Conservation (phyloP, 1,284 basidiomycete genomes). For the Sporisorium exsertum region DNA sequence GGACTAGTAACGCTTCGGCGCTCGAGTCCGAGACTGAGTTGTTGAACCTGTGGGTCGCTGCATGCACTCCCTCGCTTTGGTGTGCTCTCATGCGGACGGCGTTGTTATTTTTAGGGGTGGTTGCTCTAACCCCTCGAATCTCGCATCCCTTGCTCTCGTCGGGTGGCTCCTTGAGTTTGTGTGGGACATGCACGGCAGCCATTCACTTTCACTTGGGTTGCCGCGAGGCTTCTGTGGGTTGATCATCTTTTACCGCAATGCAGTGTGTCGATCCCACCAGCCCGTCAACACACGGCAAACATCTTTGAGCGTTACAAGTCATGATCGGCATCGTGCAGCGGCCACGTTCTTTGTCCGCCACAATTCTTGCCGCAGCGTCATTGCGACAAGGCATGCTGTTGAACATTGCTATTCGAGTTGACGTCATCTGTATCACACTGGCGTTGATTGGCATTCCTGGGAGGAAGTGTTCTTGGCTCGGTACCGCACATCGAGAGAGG, state of each 20-base stretch:
- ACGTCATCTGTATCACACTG: background rate
- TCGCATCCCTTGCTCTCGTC: background rate
- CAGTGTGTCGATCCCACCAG: background rate
- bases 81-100: too few species aligned
- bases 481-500: background rate
- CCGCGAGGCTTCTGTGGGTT: background rate
- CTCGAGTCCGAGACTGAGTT: background rate
- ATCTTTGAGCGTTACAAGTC: background rate
- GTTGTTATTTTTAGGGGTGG: constrained; percentile 8
- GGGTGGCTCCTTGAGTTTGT: background rate
- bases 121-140: background rate
- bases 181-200: too few species aligned
- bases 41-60: background rate
- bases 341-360: background rate
- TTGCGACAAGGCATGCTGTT: background rate
- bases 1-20: background rate
- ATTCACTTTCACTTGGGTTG: too few species aligned
- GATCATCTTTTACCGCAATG: background rate
- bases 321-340: constrained; percentile 7
- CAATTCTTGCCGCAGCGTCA: background rate
- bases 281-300: background rate
- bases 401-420: background rate
- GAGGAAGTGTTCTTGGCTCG: background rate
- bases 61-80: background rate
- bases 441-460: background rate